Base-by-base conservation (phyloP, 1,284 basidiomycete species). In the Ganoderma multipileum region DNA sequence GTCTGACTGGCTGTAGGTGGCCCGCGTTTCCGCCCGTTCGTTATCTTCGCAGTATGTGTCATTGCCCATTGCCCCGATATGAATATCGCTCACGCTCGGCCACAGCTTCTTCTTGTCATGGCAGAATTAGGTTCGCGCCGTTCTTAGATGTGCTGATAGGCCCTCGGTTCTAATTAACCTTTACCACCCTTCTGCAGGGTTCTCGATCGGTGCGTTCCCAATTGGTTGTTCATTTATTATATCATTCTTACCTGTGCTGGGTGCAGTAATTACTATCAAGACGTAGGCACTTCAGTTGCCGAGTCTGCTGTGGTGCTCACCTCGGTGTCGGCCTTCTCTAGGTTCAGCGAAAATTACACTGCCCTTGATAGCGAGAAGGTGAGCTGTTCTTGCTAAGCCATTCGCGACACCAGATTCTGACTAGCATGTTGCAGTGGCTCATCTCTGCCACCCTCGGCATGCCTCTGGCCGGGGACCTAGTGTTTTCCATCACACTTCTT, bases 401-500 rank as follows among this genome's bases (percentile, higher is more conserved):
- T 3, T 26, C 18, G n/a, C 4, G 2, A 14, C 14, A 28, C 38
- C 14, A 39, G 20, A n/a, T n/a, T 3, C 38, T 41, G 38, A 60
- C 18, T 11, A 16, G 3, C 5, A 2, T 60, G 4, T 36, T 39
- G n/a, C 28, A 60, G 58, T 60, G 58, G 58, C 36, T 60, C n/a
- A 60, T 60, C 36, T 60, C 58, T 20, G 38, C 36, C 2, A 41
- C 58, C 6, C 36, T 60, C n/a, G 58, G 58, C 16, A 28, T 9
- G 16, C 58, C 58, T 23, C 23, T 60, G 23, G 58, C 58, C 3
- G 58, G 38, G 16, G 58, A 60, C 23, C 23, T 60, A 3, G 23
- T 60, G 58, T 60, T 60, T n/a, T 39, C 58, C 23, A 18, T 23
- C n/a, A 60, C 58, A 7, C 58, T 60, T 41, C 36, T 60, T 41